Percentiles rank a stretch among this genome's conserved stretches.
Evolutionary conservation across 2,329 filamentous ascomycete species (phyloP).

Genomic region (Colletotrichum lupini): DNA sequence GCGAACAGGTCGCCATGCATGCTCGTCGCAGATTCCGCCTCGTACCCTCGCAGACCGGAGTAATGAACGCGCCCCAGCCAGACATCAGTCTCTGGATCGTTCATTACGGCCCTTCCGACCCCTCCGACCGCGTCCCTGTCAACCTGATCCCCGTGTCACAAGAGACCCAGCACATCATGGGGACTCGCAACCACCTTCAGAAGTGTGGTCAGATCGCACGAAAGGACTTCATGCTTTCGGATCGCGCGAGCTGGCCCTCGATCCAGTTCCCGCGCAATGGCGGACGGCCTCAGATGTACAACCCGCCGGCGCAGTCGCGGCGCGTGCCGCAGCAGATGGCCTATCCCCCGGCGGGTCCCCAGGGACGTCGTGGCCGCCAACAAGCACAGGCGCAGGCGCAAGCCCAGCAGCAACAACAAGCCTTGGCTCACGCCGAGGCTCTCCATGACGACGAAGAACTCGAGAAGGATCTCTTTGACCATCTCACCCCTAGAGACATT

Average conservation of each 20-base stretch:
- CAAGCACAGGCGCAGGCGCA: conserved; percentile 52
- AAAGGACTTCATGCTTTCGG: conserved; percentile 95
- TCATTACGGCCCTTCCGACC: conserved; percentile 85
- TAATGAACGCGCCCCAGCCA: conserved; percentile 74
- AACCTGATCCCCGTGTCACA: conserved; percentile 73
- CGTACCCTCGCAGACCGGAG: conserved; percentile 74
- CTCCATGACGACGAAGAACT: conserved; percentile 84
- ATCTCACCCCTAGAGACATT: conserved; percentile 89
- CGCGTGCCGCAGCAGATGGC: conserved; percentile 70
- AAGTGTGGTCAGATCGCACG: conserved; percentile 83
- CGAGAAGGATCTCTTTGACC: conserved; percentile 84
- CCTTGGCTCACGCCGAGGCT: conserved; percentile 39
- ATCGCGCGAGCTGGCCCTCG: conserved; percentile 89
- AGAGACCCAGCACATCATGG: conserved; percentile 69
- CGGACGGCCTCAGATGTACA: conserved; percentile 62
- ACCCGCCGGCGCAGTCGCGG: conserved; percentile 52
- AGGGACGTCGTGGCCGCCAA: conserved; percentile 28
- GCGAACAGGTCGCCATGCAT: conserved; percentile 80
- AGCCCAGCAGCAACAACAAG: conserved; percentile 36
- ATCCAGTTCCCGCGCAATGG: conserved; percentile 75
- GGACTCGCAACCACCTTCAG: conserved; percentile 73
- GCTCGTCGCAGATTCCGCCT: conserved; percentile 89
- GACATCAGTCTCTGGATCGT: conserved; percentile 91
- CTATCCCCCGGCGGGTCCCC: conserved; percentile 65
- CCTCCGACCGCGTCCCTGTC: conserved; percentile 77